These are phyloP conservation scores for Leucosporidium scottii DNA, from an alignment of 768 basidiomycete genomes.

Conservation along the genomic window DNA sequence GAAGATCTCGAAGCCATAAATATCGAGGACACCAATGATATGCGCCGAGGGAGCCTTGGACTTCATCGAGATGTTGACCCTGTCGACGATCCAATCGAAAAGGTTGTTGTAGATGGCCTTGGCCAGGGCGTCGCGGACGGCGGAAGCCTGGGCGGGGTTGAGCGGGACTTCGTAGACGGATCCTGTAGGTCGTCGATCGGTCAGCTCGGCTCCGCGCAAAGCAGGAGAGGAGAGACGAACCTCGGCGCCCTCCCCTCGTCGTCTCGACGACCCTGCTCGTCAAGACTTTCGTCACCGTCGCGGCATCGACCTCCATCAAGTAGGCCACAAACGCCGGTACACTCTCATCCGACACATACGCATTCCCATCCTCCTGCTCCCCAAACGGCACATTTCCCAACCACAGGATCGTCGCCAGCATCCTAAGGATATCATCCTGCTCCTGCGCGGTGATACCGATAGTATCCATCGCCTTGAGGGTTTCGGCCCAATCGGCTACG, in stretches of 20 bases:
- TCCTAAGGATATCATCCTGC: slow-evolving; percentile 85
- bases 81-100: slow-evolving; percentile 98
- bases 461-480: slow-evolving; percentile 87
- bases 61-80: slow-evolving; percentile 95
- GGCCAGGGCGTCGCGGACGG: slow-evolving; percentile 83
- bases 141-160: slow-evolving; percentile 80
- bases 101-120: slow-evolving; percentile 98
- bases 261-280: slow-evolving; percentile 85
- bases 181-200: slow-evolving; percentile 36
- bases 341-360: slow-evolving; percentile 65
- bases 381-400: slow-evolving; percentile 88
- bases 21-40: slow-evolving; percentile 92
- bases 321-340: slow-evolving; percentile 95
- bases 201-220: neutral
- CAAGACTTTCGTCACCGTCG: slow-evolving; percentile 75
- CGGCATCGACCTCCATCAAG: slow-evolving; percentile 77
- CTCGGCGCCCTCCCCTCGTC: slow-evolving; percentile 70
- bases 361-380: slow-evolving; percentile 84
- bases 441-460: slow-evolving; percentile 81
- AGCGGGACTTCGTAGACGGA: slow-evolving; percentile 88
- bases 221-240: slow-evolving; percentile 39
- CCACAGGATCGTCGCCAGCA: slow-evolving; percentile 88
- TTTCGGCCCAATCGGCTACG: slow-evolving; percentile 75
- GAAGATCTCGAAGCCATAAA: slow-evolving; percentile 99
- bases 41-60: slow-evolving; percentile 64